Base-by-base conservation (phyloP, 768 basidiomycete genomes). In the Auriscalpium microsporum region DNA sequence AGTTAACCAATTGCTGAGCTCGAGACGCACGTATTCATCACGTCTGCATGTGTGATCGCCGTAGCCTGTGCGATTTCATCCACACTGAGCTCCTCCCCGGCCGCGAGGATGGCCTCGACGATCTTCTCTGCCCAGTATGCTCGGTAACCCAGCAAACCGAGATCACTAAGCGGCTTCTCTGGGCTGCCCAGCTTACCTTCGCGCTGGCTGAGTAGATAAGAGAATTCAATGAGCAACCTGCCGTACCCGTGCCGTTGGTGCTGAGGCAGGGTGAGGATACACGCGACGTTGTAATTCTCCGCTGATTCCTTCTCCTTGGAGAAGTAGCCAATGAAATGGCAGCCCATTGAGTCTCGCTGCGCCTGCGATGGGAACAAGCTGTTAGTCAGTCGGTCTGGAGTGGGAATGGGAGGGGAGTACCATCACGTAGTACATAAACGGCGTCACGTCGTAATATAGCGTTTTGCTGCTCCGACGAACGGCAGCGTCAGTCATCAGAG, bases 351-450 rank as follows among this genome's bases (percentile, higher is more conserved):
- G 72, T 99, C 96, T 58, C 93, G 83, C 65, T 84, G 82, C 50
- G 82, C 81, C 90, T 92, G 59, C 50, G 91, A 58, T 49, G 21
- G 56, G 55, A 52, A 56, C 55, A 47, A 56, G 46, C 38, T 17
- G 56, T 55, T 50, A 48, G 53, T 48, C 35, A 53, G 21, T 11
- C 21, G 10, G 36, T 13, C 11, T 16, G 9, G 16, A 42, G n/a
- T 45, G 16, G 17, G 8, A 52, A 44, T 36, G 16, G 8, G 16
- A 14, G 19, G 44, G 45, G 7, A n/a, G 52, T 63, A 90, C 93
- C 94, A 99, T 94, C 71, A 94, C 89, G 78, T 99, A 99, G 78
- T 94, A 99, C 81, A 99, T 82, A 77, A 99, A 99, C 2, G 96
- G 96, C 56, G 97, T 98, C 63, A 98, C 95, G 74, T 99, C 96